Base-by-base conservation (phyloP, 352 stramenopile genomes). In the Stephanocyclus meneghinianus region DNA sequence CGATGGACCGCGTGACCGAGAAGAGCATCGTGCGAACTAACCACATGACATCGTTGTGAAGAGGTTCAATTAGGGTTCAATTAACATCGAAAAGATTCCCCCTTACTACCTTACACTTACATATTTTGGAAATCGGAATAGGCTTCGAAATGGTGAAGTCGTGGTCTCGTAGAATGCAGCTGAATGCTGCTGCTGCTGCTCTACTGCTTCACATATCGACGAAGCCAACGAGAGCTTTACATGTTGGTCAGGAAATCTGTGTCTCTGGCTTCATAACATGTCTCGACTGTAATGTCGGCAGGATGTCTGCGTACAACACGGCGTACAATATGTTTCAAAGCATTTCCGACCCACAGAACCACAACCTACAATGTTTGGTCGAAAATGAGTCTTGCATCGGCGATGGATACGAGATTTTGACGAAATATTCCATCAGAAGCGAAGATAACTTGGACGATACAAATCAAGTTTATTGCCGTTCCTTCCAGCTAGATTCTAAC, bases 181-280 rank as follows among this genome's bases (percentile, higher is more conserved):
- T 40, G 7, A 40, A 40, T 40, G 35, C 35, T 40, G 35, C 21
- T 26, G 51, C 53, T 44, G 26, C 26, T 30, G 45, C 32, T 40
- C 0, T 18, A 44, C 13, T 53, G 61, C 37, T 66, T 32, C 2
- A 2, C 7, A 50, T n/a, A 51, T 50, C 5, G n/a, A 32, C 35
- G 35, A 48, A 65, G 11, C 16, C 29, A 65, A 51, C 32, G 7
- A 44, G 5, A 21, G 32, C 57, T 30, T 50, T 65, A 30, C 44
- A 60, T 44, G 8, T 60, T 8, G 45, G 32, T 35, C 29, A 71
- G 15, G 44, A 47, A 32, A 26, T 71, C 29, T 71, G 62, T 21
- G 32, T 71, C 18, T 71, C 62, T 30, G 62, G 62, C 15, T 71
- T 48, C 47, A 26, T 71, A 5, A 47, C 62, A 11, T 71, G 62